Base-by-base conservation (phyloP, 441 rosid species). In the Eruca vesicaria region DNA sequence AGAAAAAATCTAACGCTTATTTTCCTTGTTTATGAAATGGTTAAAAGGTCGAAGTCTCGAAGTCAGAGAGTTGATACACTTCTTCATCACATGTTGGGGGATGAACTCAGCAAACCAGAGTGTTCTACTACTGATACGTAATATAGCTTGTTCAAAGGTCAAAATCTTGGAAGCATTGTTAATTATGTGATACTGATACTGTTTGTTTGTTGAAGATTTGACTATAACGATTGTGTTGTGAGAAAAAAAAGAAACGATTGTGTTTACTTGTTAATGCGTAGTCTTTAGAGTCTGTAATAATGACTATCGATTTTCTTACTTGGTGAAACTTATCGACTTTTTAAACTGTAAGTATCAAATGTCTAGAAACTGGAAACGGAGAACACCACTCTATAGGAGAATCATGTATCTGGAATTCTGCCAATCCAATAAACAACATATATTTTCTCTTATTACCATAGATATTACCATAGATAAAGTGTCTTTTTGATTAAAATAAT, bases 61-160 rank as follows among this genome's bases (percentile, higher is more conserved):
- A 92, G 99, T 83, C 97, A 90, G 57, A 90, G 97, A 84, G 87
- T 96, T 57, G 97, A 96, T 82, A 63, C 78, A 41, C 98, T 96
- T 79, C 97, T 96, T 71, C 99, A 93, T 83, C 98, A 80, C 73
- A 93, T 96, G 88, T 71, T 92, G 87, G 89, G 98, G 64, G 73
- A 74, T 69, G 82, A 79, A 69, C 82, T 79, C 60, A 74, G 72
- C 69, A 69, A 79, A 64, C 78, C 82, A 58, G 76, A 74, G 76
- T 79, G 79, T 65, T 79, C 78, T 14, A 18, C 71, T 56, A 31
- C 78, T 61, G 5, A 73, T 59, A 38, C 74, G 20, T 72, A 19
- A 67, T 65, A 33, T 65, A 18, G 4, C 8, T 53, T 3, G 58
- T 28, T 6, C 56, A 43, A 48, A 48, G 50, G 50, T 43, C 50